Percentiles rank a stretch among this genome's conserved stretches.
These are phyloP conservation scores for Talaromyces amestolkiae DNA, from an alignment of 2,329 filamentous ascomycete genomes.

Conservation along the genomic window DNA sequence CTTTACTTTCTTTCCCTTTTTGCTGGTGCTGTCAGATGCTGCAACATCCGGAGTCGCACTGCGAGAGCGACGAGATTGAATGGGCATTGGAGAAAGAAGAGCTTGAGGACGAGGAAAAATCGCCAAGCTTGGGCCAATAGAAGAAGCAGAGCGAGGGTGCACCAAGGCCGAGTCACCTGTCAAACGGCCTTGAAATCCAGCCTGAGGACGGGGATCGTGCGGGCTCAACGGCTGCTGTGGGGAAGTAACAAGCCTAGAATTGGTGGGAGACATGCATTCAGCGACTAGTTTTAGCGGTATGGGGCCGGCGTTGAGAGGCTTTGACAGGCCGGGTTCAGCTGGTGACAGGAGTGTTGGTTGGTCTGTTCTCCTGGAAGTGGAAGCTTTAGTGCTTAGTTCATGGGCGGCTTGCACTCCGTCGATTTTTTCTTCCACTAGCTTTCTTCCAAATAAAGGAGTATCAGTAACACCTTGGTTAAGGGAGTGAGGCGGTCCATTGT, in stretches of 20 bases:
- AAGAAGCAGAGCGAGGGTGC: constrained; percentile 6
- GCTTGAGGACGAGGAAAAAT: constrained; percentile 11
- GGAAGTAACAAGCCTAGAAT: constrained; percentile 19
- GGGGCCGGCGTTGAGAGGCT: constrained; percentile 15
- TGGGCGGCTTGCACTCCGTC: constrained; percentile 1
- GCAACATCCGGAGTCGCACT: constrained; percentile 19
- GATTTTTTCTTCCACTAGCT: constrained; percentile 9
- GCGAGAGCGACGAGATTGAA: constrained; percentile 17
- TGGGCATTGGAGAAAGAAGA: constrained; percentile 19
- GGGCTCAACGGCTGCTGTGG: constrained; percentile 21
- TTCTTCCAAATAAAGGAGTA: constrained; percentile 13
- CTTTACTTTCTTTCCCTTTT: constrained; percentile 12
- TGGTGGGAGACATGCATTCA: constrained; percentile 31
- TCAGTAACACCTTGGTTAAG: constrained; percentile 20
- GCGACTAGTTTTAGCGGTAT: constrained; percentile 25
- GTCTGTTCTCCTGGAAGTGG: background rate
- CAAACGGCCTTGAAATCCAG: background rate
- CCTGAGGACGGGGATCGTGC: background rate
- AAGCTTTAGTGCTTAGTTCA: constrained; percentile 6
- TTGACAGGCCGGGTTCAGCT: background rate
- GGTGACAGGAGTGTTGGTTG: background rate
- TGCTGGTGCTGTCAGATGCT: background rate
- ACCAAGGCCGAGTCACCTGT: constrained; percentile 1
- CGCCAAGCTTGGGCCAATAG: background rate
- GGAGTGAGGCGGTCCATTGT: constrained; percentile 8